Percentiles rank a stretch among this genome's conserved stretches.
These are phyloP conservation scores for Pelargonium cotyledonis DNA, from an alignment of 441 rosid species.

Conservation along the genomic window DNA sequence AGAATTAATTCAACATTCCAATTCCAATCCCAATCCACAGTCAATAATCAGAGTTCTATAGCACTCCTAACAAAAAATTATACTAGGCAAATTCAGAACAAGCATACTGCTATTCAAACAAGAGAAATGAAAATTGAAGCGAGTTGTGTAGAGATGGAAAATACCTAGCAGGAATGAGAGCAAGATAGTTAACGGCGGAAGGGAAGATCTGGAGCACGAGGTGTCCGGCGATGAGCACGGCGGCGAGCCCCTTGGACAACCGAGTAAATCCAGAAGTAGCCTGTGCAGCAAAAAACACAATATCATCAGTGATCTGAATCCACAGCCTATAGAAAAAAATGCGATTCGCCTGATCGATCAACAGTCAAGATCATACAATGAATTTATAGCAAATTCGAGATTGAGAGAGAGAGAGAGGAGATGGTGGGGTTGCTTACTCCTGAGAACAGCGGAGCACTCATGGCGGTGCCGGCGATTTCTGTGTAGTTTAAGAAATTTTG, in stretches of 20 bases:
- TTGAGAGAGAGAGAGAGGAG: neutral
- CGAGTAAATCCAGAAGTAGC: constrained; percentile 70
- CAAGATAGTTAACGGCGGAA: constrained; percentile 56
- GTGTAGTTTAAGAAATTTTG: neutral
- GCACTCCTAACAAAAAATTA: neutral
- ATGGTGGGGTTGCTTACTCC: constrained; percentile 21
- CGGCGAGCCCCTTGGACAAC: constrained; percentile 83
- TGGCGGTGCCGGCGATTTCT: constrained; percentile 22
- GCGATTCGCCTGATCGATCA: neutral
- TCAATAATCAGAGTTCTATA: neutral
- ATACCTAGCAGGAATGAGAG: constrained; percentile 73
- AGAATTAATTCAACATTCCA: neutral
- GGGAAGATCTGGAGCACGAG: constrained; percentile 74
- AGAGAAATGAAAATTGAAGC: neutral
- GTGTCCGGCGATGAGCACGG: constrained; percentile 72
- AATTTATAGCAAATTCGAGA: neutral
- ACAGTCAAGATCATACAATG: constrained; percentile 27
- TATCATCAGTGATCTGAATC: neutral
- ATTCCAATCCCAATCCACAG: too few relatives aligned
- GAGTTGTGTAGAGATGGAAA: neutral
- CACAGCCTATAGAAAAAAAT: neutral
- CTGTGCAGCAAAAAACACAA: constrained; percentile 23
- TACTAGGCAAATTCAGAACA: neutral
- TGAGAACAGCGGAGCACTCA: constrained; percentile 55
- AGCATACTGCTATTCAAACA: neutral